A percentile compares a stretch with the other conserved stretches of the same genome.
Evolutionary conservation across 2,329 filamentous ascomycete genomes (phyloP).

Genomic region (Penicillium brevicompactum): DNA sequence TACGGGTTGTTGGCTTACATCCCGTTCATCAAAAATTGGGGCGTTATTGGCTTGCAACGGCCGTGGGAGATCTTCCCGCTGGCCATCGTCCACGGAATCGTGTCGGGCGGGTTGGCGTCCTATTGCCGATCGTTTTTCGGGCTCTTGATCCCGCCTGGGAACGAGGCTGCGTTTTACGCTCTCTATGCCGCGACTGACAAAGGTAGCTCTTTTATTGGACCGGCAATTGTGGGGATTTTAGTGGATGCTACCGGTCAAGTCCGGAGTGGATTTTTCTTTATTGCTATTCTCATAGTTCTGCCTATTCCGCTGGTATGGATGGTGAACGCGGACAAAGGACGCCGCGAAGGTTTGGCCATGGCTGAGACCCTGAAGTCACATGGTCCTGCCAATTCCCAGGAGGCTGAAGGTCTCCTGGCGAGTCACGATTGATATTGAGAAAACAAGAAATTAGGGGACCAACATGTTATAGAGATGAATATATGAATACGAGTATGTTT

Average conservation of each 20-base stretch:
- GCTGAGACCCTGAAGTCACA: conserved; percentile 27
- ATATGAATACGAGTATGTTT: no score
- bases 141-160: conserved; percentile 84
- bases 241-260: conserved; percentile 77
- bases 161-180: conserved; percentile 89
- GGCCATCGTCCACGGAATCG: conserved; percentile 81
- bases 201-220: conserved; percentile 84
- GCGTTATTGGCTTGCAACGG: conserved; percentile 77
- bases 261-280: conserved; percentile 83
- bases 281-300: conserved; percentile 75
- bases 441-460: neutral
- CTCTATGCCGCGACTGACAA: conserved; percentile 95
- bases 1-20: conserved; percentile 86
- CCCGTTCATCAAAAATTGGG: conserved; percentile 70
- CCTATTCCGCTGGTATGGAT: conserved; percentile 80
- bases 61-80: conserved; percentile 93
- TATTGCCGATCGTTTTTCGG: conserved; percentile 89
- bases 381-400: conserved; percentile 21
- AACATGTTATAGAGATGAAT: neutral
- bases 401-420: conserved; percentile 33
- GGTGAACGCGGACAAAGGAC: conserved; percentile 54
- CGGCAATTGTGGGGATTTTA: conserved; percentile 83
- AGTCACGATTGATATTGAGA: conserved; percentile 5
- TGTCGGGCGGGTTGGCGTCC: conserved; percentile 79
- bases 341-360: conserved; percentile 35